phyloP scores from a whole-genome alignment of 768 basidiomycete genomes.

The Tremella yokohamensis region DNA sequence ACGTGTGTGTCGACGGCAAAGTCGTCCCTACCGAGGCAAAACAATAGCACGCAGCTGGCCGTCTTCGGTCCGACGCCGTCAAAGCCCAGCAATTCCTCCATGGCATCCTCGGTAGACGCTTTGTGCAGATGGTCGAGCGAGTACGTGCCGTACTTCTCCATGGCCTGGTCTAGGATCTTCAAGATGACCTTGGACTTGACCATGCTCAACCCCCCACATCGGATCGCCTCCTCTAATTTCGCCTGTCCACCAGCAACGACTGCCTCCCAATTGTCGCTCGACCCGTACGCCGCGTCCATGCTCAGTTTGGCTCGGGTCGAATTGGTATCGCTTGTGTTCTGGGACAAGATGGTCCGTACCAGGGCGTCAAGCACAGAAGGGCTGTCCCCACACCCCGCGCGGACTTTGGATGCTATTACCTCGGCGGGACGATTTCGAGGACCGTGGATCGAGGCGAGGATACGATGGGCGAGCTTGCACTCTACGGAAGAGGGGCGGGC shows the following conservation, averaged over 20 bases:
- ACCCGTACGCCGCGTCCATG: constrained; percentile 42
- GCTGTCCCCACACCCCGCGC: constrained; percentile 44
- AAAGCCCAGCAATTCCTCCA: constrained; percentile 32
- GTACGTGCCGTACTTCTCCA: constrained; percentile 35
- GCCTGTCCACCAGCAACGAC: constrained; percentile 33
- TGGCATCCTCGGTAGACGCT: constrained; percentile 36
- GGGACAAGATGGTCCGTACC: constrained; percentile 41
- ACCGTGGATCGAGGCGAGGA: constrained; percentile 33
- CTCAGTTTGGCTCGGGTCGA: constrained; percentile 35
- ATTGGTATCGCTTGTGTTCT: constrained; percentile 40
- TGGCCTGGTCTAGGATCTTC: constrained; percentile 39
- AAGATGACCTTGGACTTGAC: constrained; percentile 44
- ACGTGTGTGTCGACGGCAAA: constrained; percentile 50
- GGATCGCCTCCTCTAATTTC: constrained; percentile 40
- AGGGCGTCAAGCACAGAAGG: constrained; percentile 44
- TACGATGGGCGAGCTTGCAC: constrained; percentile 31
- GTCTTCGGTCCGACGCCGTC: constrained; percentile 47
- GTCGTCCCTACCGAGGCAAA: constrained; percentile 34
- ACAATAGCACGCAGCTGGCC: constrained; percentile 42
- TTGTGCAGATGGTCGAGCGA: constrained; percentile 44
- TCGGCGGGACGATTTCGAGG: constrained; percentile 16
- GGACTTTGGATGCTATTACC: constrained; percentile 27
- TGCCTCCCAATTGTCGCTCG: constrained; percentile 42
- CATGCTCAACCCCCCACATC: constrained; percentile 40
- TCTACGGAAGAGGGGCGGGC: constrained; percentile 34